Evolutionary conservation across 352 stramenopile species (phyloP).

Genomic region (Phytophthora colocasiae): DNA sequence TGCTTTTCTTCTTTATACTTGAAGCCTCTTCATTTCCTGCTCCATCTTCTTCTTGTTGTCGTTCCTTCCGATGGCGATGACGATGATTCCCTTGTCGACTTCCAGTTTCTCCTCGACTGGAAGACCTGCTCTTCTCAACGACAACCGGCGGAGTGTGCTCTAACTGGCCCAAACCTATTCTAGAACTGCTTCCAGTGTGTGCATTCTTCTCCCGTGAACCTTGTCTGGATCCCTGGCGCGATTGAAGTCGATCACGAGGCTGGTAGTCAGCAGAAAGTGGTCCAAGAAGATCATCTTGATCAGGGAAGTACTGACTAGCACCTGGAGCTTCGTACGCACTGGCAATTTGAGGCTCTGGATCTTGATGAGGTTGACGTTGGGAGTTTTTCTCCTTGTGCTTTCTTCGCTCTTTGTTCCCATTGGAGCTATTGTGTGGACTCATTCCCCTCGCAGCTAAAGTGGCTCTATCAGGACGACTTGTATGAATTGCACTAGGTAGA

Average conservation of each 20-base stretch:
- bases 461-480: slow-evolving; percentile 24
- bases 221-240: slow-evolving; percentile 73
- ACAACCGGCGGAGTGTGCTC: slow-evolving; percentile 34
- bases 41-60: slow-evolving; percentile 36
- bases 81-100: slow-evolving; percentile 35
- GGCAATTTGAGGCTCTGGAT: slow-evolving; percentile 34
- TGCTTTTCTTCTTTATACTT: slow-evolving; percentile 47
- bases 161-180: slow-evolving; percentile 52
- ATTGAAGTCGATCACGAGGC: slow-evolving; percentile 77
- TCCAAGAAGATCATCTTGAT: slow-evolving; percentile 48
- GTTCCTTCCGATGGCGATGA: slow-evolving; percentile 34
- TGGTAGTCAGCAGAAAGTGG: slow-evolving; percentile 64
- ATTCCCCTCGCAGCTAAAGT: slow-evolving; percentile 18
- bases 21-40: slow-evolving; percentile 10
- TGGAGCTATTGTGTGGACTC: slow-evolving; percentile 40
- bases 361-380: slow-evolving; percentile 27
- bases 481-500: slow-evolving; percentile 45
- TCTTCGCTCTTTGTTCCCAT: slow-evolving; percentile 41
- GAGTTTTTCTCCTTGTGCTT: slow-evolving; percentile 48
- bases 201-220: slow-evolving; percentile 42
- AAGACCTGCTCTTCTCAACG: slow-evolving; percentile 23
- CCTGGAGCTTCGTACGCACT: slow-evolving; percentile 30
- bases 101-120: slow-evolving; percentile 32
- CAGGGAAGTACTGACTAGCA: slow-evolving; percentile 29
- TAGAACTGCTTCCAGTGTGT: slow-evolving; percentile 17